Conservation (phyloP, 768 basidiomycete species). For the Leccinum imitatum region DNA sequence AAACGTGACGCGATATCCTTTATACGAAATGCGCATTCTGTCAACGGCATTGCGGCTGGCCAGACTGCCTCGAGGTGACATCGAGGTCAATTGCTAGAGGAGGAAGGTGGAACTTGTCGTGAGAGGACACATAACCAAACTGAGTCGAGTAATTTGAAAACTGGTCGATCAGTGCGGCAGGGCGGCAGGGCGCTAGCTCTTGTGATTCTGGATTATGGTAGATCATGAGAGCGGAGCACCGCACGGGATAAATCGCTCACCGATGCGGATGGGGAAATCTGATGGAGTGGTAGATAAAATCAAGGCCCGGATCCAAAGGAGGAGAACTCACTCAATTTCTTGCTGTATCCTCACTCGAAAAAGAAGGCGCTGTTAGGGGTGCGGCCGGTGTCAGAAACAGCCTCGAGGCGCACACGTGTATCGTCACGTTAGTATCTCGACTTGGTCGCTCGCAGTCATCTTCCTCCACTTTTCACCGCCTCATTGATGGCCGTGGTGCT, state of each 20-base stretch:
- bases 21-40: slow-evolving; percentile 22
- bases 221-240: slow-evolving; percentile 24
- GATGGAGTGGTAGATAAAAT: background rate
- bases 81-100: slow-evolving; percentile 20
- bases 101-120: slow-evolving; percentile 19
- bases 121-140: slow-evolving; percentile 10
- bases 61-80: slow-evolving; percentile 31
- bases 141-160: slow-evolving; percentile 25
- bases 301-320: background rate
- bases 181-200: slow-evolving; percentile 6
- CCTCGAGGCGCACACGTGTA: slow-evolving; percentile 27
- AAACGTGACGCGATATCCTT: slow-evolving; percentile 8
- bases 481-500: slow-evolving; percentile 14
- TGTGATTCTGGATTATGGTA: slow-evolving; percentile 1
- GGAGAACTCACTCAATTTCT: background rate
- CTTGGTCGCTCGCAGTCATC: slow-evolving; percentile 1
- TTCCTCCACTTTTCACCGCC: slow-evolving; percentile 4
- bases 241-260: slow-evolving; percentile 4
- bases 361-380: slow-evolving; percentile 14
- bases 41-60: slow-evolving; percentile 19
- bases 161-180: slow-evolving; percentile 11
- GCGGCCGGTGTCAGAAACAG: background rate
- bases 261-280: background rate
- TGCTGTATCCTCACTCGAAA: background rate
- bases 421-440: background rate